A percentile compares a stretch with the other conserved stretches of the same genome.
These are phyloP conservation scores for Marchantia paleacea DNA, from an alignment of 225 moss, liverwort and hornwort species.

Conservation along the genomic window DNA sequence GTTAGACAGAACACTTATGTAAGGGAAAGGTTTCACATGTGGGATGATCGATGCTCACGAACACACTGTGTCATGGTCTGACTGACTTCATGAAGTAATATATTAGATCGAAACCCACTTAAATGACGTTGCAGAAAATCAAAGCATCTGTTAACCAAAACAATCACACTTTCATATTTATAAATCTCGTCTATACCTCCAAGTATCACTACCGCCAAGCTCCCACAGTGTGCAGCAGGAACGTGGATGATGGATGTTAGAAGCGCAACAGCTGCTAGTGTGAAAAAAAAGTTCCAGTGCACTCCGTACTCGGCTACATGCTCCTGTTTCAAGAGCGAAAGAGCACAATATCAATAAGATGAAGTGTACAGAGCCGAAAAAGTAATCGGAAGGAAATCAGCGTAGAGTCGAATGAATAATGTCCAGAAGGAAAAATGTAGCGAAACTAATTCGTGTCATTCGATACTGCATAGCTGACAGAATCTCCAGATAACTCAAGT, in stretches of 20 bases:
- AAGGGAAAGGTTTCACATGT: background rate
- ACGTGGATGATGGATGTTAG: conserved; percentile 75
- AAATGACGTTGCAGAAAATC: background rate
- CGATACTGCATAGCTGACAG: background rate
- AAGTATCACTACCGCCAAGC: conserved; percentile 65
- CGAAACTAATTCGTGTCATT: background rate
- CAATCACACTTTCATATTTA: background rate
- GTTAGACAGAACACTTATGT: background rate
- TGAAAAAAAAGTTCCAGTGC: conserved; percentile 99
- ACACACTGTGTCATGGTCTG: background rate
- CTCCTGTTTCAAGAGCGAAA: conserved; percentile 49
- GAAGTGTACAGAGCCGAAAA: conserved; percentile 2
- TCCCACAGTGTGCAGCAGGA: conserved; percentile 58
- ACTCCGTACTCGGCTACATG: conserved; percentile 96
- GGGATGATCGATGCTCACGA: background rate
- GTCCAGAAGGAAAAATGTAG: background rate
- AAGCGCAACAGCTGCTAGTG: conserved; percentile 76
- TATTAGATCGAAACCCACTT: background rate
- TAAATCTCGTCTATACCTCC: conserved; percentile 46
- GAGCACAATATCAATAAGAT: background rate
- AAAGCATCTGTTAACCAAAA: background rate
- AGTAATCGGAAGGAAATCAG: background rate
- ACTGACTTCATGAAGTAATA: background rate
- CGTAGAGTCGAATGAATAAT: background rate
- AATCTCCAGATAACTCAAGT: too few relatives aligned